Base-by-base conservation (phyloP, 192 early-diverging fungal species). In the Coemansia asiatica region DNA sequence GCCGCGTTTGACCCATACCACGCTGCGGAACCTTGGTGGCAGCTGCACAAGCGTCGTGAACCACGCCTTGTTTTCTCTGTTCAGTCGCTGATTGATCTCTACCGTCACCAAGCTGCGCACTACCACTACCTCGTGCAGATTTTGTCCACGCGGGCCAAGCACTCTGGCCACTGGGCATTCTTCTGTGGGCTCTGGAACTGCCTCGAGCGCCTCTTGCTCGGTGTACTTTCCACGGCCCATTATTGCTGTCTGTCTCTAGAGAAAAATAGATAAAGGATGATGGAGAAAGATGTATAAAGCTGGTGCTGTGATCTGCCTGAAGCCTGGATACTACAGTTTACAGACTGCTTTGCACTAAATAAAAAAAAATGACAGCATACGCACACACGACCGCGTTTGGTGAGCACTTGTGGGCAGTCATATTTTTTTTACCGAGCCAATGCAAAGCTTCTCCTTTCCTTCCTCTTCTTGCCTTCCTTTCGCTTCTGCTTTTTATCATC, bases 1-100 rank as follows among this genome's bases (percentile, higher is more conserved):
- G 85, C 92, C 91, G 75, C 89, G 77, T 74, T 91, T 91, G 31
- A 94, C 89, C 92, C 92, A 94, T 54, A 94, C 84, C 13, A 90
- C 69, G 67, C 86, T 92, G 50, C 90, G 87, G 80, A 88, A 94
- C 69, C 84, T 87, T 29, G 90, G 88, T 16, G 91, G 92, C 55
- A 94, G 68, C 55, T 83, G 86, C 36, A 85, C 91, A 29, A 94
- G 82, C 21, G 84, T 85, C 13, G 82, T 83, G 40, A 80, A 80
- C 68, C 68, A 80, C 25, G 46, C 57, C 13, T 57, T 67, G 10
- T 76, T 76, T 26, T 89, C 79, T 5, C 54, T 56, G 55, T 80
- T 71, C 15, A 80, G 66, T 6, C 65, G 72, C 62, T 33, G 29
- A 58, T 68, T 71, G 16, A 80, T 68, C 33, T 74, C 68, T 21